Base-by-base conservation (phyloP, 208 protist genomes). In the Acanthamoeba triangularis region DNA sequence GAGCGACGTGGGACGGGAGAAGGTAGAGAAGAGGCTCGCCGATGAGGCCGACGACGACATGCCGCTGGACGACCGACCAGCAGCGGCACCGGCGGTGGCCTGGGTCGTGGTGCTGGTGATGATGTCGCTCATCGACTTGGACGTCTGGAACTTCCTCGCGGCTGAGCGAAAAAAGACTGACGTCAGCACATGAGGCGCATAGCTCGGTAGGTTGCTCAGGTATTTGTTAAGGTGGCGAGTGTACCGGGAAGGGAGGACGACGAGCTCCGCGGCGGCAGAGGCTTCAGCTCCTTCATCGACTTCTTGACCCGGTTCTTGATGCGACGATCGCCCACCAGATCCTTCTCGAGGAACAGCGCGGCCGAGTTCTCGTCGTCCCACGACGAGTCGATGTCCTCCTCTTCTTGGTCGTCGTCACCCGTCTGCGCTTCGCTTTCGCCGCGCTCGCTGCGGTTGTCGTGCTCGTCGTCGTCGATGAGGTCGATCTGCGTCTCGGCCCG, bases 361-460 rank as follows among this genome's bases (percentile, higher is more conserved):
- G 78, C 78, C n/a, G 78, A 87, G 23, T 87, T 61, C 78, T 87
- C 47, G 5, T 54, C 78, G 23, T 87, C 78, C 78, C 78, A 87
- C 49, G 78, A 87, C 23, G 78, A 87, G 49, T 87, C 78, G 78
- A 87, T 87, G 33, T 87, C 78, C 23, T 87, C 78, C 6, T 87
- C 78, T 3, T 84, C 76, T 7, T 44, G 14, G 37, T 35, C 37
- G 16, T 44, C 18, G 10, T 44, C 47, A 28, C 78, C 47, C 8
- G 11, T 47, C 25, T 35, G 47, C 28, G 37, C 69, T 78, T 20
- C 69, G 37, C 33, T 47, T 14, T 23, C 63, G 41, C 35, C n/a
- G n/a, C 37, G 14, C 2, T 47, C 69, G 33, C 13, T 74, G 25
- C n/a, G 11, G 35, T 10, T 18, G 33, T 35, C 16, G 35, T 14